Conservation (phyloP, 1,284 basidiomycete genomes). For the Boletus semigastroideus region DNA sequence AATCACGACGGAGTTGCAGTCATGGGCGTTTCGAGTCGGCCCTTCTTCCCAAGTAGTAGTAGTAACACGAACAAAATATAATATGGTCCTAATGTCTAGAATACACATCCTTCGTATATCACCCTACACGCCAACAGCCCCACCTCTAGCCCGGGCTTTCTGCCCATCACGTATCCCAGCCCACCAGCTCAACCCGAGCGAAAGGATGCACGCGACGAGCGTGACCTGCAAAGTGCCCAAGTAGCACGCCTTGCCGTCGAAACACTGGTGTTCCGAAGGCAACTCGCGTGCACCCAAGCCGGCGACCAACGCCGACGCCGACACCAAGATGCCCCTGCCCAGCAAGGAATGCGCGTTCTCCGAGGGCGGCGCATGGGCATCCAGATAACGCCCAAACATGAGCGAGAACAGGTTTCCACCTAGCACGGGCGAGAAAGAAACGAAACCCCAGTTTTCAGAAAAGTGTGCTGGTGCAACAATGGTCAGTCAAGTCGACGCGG, state of each 20-base stretch:
- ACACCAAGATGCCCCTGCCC: background rate
- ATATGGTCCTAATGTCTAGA: no score
- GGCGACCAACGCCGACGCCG: background rate
- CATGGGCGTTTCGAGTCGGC: no score
- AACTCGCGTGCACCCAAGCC: conserved; percentile 20
- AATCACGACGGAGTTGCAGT: no score
- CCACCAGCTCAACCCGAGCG: conserved; percentile 44
- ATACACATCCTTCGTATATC: no score
- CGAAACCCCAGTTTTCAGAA: conserved; percentile 85
- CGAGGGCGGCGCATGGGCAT: conserved; percentile 54
- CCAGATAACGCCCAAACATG: conserved; percentile 78
- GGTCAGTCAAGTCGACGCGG: background rate
- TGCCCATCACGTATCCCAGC: conserved; percentile 42
- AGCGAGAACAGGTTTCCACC: conserved; percentile 86
- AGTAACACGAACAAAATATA: no score
- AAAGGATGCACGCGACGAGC: conserved; percentile 41
- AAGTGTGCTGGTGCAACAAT: conserved; percentile 51
- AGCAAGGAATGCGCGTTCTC: conserved; percentile 4
- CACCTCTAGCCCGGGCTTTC: conserved; percentile 9
- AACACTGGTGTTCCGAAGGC: conserved; percentile 41
- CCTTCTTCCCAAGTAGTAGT: no score
- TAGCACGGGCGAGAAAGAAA: conserved; percentile 73
- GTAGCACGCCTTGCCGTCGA: conserved; percentile 49
- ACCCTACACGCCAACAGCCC: background rate
- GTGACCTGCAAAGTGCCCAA: conserved; percentile 45